These are phyloP conservation scores for Trypanosoma grayi DNA, from an alignment of 208 protist genomes.

Conservation along the genomic window DNA sequence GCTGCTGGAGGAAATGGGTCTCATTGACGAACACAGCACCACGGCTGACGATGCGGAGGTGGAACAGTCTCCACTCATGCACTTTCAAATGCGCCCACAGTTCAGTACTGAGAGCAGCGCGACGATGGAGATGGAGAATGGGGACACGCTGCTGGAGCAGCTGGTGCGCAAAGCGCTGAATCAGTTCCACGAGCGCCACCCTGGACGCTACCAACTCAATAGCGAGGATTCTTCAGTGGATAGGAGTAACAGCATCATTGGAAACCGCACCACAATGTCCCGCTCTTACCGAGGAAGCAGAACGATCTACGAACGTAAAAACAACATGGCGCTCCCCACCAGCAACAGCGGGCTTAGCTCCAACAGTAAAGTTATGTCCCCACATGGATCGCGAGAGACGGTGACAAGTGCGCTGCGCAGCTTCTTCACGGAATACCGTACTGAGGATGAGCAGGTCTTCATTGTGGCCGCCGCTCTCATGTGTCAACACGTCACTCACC, in stretches of 20 bases:
- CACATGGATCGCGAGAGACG: background rate
- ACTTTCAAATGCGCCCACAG: background rate
- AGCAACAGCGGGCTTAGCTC: background rate
- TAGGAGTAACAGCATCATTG: background rate
- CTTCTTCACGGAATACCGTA: conserved; percentile 13
- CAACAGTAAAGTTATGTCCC: background rate
- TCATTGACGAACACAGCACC: background rate
- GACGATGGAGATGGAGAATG: background rate
- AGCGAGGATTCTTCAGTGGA: background rate
- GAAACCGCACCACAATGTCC: background rate
- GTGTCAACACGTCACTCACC: conserved; percentile 3
- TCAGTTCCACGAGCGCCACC: conserved; percentile 3
- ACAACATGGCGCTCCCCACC: too few relatives aligned
- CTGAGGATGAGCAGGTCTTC: conserved; percentile 21
- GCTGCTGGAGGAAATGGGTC: conserved; percentile 20
- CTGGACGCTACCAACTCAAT: background rate
- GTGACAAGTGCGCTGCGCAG: background rate
- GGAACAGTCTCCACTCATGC: background rate
- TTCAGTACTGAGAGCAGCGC: background rate
- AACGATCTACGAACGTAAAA: too few relatives aligned
- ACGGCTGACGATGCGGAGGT: background rate
- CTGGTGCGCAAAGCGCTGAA: conserved; percentile 14
- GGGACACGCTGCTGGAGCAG: conserved; percentile 15
- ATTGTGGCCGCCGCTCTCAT: conserved; percentile 6
- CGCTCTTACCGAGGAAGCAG: background rate